Evolutionary conservation across 2,329 filamentous ascomycete genomes (phyloP).

Genomic region (Juglanconis sp.): DNA sequence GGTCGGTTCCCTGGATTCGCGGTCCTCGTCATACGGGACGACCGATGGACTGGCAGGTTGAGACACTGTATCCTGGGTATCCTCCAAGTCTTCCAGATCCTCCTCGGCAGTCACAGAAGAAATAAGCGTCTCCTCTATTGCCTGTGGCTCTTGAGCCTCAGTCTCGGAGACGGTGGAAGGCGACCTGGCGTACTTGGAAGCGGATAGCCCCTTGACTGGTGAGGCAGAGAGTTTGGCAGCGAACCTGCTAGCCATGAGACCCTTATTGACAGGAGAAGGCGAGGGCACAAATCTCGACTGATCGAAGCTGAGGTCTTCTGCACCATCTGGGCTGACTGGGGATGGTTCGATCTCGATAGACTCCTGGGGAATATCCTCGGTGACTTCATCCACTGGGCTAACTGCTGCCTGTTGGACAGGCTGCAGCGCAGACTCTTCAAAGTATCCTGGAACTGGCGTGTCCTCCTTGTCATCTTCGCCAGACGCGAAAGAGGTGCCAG

Average conservation of each 20-base stretch:
- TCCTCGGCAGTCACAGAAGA: constrained; percentile 21
- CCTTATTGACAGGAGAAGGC: constrained; percentile 23
- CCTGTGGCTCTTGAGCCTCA: constrained; percentile 9
- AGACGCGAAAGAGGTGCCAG: constrained; percentile 34
- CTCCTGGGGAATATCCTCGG: constrained; percentile 19
- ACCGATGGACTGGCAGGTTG: constrained; percentile 30
- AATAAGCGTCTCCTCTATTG: constrained; percentile 16
- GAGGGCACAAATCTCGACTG: constrained; percentile 10
- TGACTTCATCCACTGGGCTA: constrained; percentile 1
- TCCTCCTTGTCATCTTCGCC: constrained; percentile 24
- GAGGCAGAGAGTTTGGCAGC: constrained; percentile 29
- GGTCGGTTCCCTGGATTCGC: constrained; percentile 37
- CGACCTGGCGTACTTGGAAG: constrained; percentile 45
- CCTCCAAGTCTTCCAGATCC: constrained; percentile 25
- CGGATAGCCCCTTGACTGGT: constrained; percentile 37
- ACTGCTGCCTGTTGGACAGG: constrained; percentile 6
- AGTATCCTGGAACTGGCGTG: constrained; percentile 16
- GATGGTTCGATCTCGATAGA: constrained; percentile 30
- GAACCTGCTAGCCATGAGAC: constrained; percentile 31
- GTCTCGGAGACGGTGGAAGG: constrained; percentile 29
- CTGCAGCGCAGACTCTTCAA: constrained; percentile 12
- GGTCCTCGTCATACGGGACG: constrained; percentile 21
- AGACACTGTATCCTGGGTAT: constrained; percentile 28
- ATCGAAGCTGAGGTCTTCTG: not conserved
- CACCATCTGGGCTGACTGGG: constrained; percentile 5